Percentiles rank a stretch among this genome's conserved stretches.
These are phyloP conservation scores for Cercospora sesami DNA, from an alignment of 2,329 filamentous ascomycete species.

Conservation along the genomic window DNA sequence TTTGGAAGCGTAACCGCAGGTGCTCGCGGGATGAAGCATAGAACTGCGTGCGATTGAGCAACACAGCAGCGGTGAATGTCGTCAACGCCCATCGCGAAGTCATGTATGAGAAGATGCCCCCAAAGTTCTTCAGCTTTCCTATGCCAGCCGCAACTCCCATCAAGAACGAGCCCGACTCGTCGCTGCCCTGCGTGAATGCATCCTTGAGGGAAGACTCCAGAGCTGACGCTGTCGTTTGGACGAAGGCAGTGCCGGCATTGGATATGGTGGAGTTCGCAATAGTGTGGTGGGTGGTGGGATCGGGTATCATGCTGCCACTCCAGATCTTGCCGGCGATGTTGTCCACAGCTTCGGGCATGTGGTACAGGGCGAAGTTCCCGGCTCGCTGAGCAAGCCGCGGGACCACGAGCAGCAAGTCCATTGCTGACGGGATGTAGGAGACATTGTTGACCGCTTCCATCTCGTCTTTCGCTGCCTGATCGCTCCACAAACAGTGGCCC, in stretches of 20 bases:
- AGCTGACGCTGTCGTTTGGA: conserved; percentile 46
- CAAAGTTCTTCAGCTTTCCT: conserved; percentile 60
- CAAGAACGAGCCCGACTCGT: conserved; percentile 30
- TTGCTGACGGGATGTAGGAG: conserved; percentile 56
- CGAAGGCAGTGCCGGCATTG: conserved; percentile 43
- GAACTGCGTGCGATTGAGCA: conserved; percentile 88
- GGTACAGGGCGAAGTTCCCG: conserved; percentile 59
- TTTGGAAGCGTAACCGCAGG: conserved; percentile 73
- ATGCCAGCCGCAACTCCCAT: conserved; percentile 32
- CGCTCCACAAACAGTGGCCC: neutral
- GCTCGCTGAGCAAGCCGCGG: conserved; percentile 70
- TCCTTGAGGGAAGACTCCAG: conserved; percentile 31
- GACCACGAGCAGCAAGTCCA: conserved; percentile 67
- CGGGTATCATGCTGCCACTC: conserved; percentile 60
- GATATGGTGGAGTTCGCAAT: conserved; percentile 43
- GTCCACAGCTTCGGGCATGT: conserved; percentile 61
- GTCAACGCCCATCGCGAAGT: conserved; percentile 90
- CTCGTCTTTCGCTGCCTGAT: neutral
- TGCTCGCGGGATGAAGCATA: conserved; percentile 86
- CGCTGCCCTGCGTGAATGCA: conserved; percentile 30
- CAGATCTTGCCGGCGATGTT: conserved; percentile 50
- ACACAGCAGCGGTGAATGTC: conserved; percentile 80
- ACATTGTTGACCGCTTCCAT: conserved; percentile 24
- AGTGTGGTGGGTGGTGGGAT: conserved; percentile 54
- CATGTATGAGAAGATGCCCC: conserved; percentile 84